Percentiles rank a stretch among this genome's conserved stretches.
Conservation (phyloP, 2,329 filamentous ascomycete genomes). For the Lachnellula subtilissima region DNA sequence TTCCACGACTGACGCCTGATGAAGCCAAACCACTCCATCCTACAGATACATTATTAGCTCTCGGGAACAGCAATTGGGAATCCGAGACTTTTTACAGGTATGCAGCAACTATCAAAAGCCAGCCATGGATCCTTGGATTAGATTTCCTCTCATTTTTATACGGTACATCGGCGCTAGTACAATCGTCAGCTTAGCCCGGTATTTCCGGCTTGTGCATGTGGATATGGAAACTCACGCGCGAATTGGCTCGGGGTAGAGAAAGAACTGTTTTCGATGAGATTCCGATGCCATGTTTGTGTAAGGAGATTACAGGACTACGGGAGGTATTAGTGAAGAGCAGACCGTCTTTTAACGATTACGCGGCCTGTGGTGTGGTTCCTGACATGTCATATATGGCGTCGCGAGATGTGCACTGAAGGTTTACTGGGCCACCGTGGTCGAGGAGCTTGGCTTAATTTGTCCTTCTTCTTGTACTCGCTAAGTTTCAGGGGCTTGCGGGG, state of each 20-base stretch:
- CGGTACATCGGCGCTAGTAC: slow-evolving; percentile 11
- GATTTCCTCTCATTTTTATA: slow-evolving; percentile 16
- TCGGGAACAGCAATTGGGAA: neutral
- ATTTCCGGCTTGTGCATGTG: neutral
- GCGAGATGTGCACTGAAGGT: too few relatives aligned
- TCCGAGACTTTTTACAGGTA: slow-evolving; percentile 6
- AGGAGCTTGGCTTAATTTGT: too few relatives aligned
- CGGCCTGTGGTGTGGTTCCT: too few relatives aligned
- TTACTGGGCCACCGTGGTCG: too few relatives aligned
- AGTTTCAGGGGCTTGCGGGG: too few relatives aligned
- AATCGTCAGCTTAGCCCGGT: neutral
- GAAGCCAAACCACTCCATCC: slow-evolving; percentile 15
- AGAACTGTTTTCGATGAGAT: neutral
- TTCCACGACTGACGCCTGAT: slow-evolving; percentile 13
- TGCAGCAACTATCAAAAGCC: slow-evolving; percentile 9
- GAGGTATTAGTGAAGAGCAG: too few relatives aligned
- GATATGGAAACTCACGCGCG: neutral
- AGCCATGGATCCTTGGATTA: slow-evolving; percentile 15
- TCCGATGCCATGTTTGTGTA: neutral
- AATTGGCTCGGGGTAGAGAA: neutral
- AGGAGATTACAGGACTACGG: too few relatives aligned
- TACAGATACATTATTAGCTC: slow-evolving; percentile 1
- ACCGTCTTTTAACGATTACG: too few relatives aligned
- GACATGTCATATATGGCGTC: too few relatives aligned
- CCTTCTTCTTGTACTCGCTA: too few relatives aligned